Evolutionary conservation across 148 eudicot species (phyloP).

Genomic region (Nepenthes mirabilis): DNA sequence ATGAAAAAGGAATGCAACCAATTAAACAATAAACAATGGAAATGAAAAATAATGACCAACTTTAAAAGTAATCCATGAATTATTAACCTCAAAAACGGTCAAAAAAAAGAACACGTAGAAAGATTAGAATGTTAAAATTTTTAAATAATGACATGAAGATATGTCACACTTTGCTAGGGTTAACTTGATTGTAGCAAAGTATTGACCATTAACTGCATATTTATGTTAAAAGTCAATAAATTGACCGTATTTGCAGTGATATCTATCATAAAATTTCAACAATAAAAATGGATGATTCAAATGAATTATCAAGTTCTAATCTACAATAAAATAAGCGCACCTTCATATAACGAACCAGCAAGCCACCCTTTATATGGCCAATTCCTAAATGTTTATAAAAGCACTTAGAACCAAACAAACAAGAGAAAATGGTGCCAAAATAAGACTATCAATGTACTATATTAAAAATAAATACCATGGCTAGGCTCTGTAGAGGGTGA

Average conservation of each 20-base stretch:
- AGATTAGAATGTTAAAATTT: too few species aligned
- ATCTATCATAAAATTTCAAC: too few species aligned
- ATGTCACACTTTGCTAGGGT: too few species aligned
- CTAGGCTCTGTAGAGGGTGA: slow-evolving; percentile 39
- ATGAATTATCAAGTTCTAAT: neutral
- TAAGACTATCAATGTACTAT: neutral
- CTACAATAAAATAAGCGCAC: slow-evolving; percentile 19
- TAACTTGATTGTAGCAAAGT: too few species aligned
- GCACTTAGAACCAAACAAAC: neutral
- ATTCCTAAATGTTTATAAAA: slow-evolving; percentile 26
- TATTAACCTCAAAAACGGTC: too few species aligned
- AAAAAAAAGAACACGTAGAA: too few species aligned
- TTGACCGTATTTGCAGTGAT: too few species aligned
- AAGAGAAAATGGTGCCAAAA: neutral
- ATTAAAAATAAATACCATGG: slow-evolving; percentile 31
- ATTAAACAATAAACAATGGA: slow-evolving; percentile 1
- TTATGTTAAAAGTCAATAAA: too few species aligned
- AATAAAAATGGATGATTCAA: neutral
- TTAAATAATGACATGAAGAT: too few species aligned
- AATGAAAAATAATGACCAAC: neutral
- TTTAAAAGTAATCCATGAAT: too few species aligned
- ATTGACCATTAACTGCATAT: too few species aligned
- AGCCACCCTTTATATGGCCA: slow-evolving; percentile 50
- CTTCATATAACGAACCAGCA: slow-evolving; percentile 91
- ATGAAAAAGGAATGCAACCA: slow-evolving; percentile 6